Evolutionary conservation across 805 yeast genomes (phyloP).

Genomic region (Starmerella geochares): DNA sequence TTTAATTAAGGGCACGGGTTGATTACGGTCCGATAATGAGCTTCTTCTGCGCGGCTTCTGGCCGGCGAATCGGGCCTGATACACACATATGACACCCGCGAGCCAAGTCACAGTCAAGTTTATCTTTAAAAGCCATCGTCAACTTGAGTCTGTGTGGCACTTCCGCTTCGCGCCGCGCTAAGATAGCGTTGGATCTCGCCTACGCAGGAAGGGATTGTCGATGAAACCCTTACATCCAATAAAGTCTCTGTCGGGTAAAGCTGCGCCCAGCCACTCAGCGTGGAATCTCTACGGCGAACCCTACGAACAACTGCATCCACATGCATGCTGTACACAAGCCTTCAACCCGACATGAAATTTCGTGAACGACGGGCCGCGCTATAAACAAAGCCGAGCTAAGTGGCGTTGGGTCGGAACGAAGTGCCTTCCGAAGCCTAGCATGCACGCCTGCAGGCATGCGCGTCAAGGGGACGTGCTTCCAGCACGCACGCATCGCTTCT

Average conservation of each 20-base stretch:
- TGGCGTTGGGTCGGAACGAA: not conserved
- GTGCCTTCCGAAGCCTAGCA: too few relatives aligned
- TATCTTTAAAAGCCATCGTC: not conserved
- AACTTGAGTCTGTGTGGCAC: not conserved
- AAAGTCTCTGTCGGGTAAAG: not conserved
- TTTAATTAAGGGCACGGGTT: slow-evolving; percentile 6
- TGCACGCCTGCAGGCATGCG: not conserved
- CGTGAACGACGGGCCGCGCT: not conserved
- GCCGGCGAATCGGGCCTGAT: not conserved
- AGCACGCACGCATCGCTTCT: too few relatives aligned
- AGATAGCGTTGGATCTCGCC: slow-evolving; percentile 7
- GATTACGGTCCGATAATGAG: not conserved
- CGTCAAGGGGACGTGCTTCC: not conserved
- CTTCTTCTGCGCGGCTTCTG: not conserved
- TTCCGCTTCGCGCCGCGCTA: not conserved
- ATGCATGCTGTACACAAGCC: too few relatives aligned
- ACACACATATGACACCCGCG: not conserved
- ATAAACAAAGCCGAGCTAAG: not conserved
- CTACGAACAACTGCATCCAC: not conserved
- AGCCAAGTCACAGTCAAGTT: too few relatives aligned
- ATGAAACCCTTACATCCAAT: slow-evolving; percentile 1
- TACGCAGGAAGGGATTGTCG: not conserved
- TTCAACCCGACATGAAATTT: too few relatives aligned
- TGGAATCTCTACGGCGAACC: not conserved
- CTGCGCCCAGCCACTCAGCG: slow-evolving; percentile 4